Conservation (phyloP, 2,329 filamentous ascomycete genomes). For the Grosmannia penicillata region DNA sequence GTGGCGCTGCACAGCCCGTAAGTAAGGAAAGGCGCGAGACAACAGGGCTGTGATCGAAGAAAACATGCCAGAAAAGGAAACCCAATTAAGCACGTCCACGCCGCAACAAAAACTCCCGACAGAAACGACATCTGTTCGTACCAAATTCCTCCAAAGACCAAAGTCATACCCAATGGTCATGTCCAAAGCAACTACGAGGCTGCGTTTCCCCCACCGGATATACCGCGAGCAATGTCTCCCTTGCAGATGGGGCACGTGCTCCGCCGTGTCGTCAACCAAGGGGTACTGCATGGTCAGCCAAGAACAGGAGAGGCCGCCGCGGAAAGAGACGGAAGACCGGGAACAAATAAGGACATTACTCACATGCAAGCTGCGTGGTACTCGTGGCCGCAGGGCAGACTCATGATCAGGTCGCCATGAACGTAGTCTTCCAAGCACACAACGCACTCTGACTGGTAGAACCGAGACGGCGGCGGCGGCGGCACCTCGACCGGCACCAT, state of each 20-base stretch:
- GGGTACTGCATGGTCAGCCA: conserved; percentile 49
- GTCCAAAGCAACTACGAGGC: background rate
- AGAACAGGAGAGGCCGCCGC: background rate
- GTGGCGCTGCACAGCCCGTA: too few species aligned
- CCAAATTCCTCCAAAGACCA: too few species aligned
- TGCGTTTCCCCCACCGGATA: conserved; percentile 3
- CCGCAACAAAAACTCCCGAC: too few species aligned
- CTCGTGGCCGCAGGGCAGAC: conserved; percentile 89
- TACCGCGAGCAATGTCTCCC: conserved; percentile 66
- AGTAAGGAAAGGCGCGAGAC: too few species aligned
- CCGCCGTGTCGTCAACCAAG: conserved; percentile 88
- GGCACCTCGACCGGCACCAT: conserved; percentile 27
- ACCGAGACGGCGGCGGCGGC: conserved; percentile 19
- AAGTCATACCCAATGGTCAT: too few species aligned
- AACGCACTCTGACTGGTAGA: conserved; percentile 67
- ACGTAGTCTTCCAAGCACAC: conserved; percentile 95
- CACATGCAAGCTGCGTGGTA: conserved; percentile 98
- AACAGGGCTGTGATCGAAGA: too few species aligned
- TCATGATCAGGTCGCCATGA: conserved; percentile 91
- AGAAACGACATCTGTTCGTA: too few species aligned
- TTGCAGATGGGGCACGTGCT: conserved; percentile 99
- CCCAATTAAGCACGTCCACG: too few species aligned
- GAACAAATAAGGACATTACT: conserved; percentile 26
- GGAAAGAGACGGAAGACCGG: too few species aligned
- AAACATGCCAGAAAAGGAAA: too few species aligned